These are phyloP conservation scores for Chiua virens DNA, from an alignment of 768 basidiomycete genomes.

Conservation along the genomic window DNA sequence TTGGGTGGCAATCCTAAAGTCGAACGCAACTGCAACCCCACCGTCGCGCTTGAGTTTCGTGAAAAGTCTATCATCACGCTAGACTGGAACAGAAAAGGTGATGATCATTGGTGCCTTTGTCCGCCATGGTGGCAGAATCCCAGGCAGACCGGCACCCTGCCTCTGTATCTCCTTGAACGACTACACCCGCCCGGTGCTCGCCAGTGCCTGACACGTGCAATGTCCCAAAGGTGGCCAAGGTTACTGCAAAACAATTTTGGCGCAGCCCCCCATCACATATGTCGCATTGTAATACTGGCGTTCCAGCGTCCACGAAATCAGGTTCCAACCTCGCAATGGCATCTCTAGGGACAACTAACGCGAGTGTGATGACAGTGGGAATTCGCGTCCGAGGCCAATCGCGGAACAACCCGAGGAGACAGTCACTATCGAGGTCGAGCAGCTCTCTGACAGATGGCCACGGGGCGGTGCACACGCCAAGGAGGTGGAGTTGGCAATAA, in stretches of 20 bases:
- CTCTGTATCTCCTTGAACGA: constrained; percentile 3
- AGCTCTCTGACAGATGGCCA: neutral
- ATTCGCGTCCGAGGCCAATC: constrained; percentile 24
- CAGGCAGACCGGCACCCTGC: neutral
- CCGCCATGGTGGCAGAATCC: constrained; percentile 12
- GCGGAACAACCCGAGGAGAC: constrained; percentile 20
- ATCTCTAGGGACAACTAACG: constrained; percentile 33
- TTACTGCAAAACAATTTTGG: constrained; percentile 18
- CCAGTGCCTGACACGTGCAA: constrained; percentile 18
- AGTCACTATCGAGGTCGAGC: no score
- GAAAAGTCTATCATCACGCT: constrained; percentile 10
- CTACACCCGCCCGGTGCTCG: constrained; percentile 9
- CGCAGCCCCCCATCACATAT: constrained; percentile 8
- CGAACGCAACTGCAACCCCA: constrained; percentile 18
- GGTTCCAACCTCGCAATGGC: constrained; percentile 13
- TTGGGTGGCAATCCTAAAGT: constrained; percentile 2
- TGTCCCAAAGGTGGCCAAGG: constrained; percentile 21
- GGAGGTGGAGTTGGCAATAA: constrained; percentile 41
- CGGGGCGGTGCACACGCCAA: constrained; percentile 34
- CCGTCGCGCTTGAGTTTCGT: constrained; percentile 3
- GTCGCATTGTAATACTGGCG: constrained; percentile 21
- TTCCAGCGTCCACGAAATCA: constrained; percentile 2
- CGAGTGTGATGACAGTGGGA: constrained; percentile 31
- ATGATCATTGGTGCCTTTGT: constrained; percentile 19
- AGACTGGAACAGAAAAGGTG: constrained; percentile 17